Conservation (phyloP, 1,139 yeast genomes). For the Taphrina communis region DNA sequence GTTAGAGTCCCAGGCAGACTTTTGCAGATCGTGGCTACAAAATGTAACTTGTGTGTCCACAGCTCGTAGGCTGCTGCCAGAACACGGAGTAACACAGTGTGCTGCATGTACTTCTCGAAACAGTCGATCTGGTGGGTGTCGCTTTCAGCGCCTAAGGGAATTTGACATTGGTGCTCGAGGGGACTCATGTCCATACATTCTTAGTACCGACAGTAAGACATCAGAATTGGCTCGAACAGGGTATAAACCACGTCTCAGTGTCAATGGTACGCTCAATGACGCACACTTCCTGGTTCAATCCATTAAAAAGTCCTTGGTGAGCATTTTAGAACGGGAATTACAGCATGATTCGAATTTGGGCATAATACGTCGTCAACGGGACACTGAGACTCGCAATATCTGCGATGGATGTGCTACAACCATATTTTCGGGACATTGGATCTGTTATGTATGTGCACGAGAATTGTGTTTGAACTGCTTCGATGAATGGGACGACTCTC, state of each 20-base stretch:
- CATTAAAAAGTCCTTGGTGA: not conserved
- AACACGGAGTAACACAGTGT: not conserved
- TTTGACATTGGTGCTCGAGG: not conserved
- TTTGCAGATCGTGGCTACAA: conserved; percentile 2
- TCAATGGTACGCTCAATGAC: not conserved
- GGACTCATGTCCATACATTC: not conserved
- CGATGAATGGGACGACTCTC: conserved; percentile 42
- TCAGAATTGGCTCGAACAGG: not conserved
- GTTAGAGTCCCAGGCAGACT: not conserved
- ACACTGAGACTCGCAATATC: conserved; percentile 16
- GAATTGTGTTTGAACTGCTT: conserved; percentile 45
- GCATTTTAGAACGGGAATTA: not conserved
- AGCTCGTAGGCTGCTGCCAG: not conserved
- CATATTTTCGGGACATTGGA: conserved; percentile 43
- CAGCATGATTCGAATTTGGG: conserved; percentile 5
- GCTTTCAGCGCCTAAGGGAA: conserved; percentile 11
- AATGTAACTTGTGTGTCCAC: not conserved
- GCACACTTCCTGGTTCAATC: conserved; percentile 11
- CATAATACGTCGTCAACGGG: conserved; percentile 22
- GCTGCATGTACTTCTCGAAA: conserved; percentile 11
- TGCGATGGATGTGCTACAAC: conserved; percentile 45
- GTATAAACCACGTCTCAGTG: not conserved
- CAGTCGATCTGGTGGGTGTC: conserved; percentile 20
- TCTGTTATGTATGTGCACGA: conserved; percentile 45
- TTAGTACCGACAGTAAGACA: conserved; percentile 1